Evolutionary conservation across 345 rosid species (phyloP), one percentile per base, ranked within the genome.

Genomic region (Citrus sp.): DNA sequence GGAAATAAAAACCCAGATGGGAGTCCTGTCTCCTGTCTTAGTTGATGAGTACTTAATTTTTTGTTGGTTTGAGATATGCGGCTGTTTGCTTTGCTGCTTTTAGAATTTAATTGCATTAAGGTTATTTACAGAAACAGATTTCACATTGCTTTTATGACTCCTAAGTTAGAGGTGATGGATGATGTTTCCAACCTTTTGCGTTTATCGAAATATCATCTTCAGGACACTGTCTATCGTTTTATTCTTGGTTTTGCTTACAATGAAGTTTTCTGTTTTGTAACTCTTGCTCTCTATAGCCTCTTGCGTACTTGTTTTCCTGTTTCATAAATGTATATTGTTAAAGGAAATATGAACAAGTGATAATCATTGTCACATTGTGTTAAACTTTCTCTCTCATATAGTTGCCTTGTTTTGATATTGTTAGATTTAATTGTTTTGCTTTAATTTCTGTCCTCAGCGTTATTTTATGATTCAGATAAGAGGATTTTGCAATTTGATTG

Each of bases 401-500:
- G 58, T 5, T 54, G 7, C 5, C 22, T 54, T 18, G 58, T 54
- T 54, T 54, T 54, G 58, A 18, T 54, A 54, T 18, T 54, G 22
- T 18, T 54, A 54, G 18, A 54, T 18, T 16, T 54, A 54, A 4
- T 61, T 62, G 9, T 74, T 61, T 38, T 35, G 12, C 16, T 60
- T 74, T 27, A 30, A 40, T 62, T 62, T 13, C 30, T 6, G 34
- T 32, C 1, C 13, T 30, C 7, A 70, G 7, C 7, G 55, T 22
- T 7, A 16, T 46, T 8, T 19, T 51, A 28, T 49, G 71, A 58
- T 14, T 34, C 35, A 58, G 32, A 28, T 19, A 75, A 21, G 5
- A 46, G 21, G 77, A 75, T 42, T 46, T 18, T 46, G 65, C 0
- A 28, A 40, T 28, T 74, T 74, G 27, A 74, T 62, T 74, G 69